Evolutionary conservation across 768 basidiomycete genomes (phyloP).

Genomic region (Kwoniella bestiolae): DNA sequence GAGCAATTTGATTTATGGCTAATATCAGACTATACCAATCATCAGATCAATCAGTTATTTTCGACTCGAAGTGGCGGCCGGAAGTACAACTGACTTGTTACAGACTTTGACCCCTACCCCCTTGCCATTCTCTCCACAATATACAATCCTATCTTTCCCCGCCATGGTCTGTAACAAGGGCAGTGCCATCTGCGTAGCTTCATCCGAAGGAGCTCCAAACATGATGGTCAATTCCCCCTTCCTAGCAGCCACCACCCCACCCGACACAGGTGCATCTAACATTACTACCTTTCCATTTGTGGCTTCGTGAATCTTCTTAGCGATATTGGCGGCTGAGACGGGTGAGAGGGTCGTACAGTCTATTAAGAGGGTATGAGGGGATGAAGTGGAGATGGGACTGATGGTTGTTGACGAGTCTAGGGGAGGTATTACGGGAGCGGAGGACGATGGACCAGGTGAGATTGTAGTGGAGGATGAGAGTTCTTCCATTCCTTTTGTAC

Average conservation of each 20-base stretch:
- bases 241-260: conserved; percentile 84
- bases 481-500: conserved; percentile 4
- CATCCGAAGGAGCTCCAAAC: conserved; percentile 69
- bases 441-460: background rate
- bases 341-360: conserved; percentile 93
- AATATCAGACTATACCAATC: conserved; percentile 36
- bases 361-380: conserved; percentile 68
- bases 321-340: conserved; percentile 69
- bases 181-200: conserved; percentile 34
- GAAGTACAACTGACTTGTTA: conserved; percentile 17
- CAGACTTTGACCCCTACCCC: conserved; percentile 52
- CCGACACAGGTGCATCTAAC: conserved; percentile 93
- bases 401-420: conserved; percentile 18
- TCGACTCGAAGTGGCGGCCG: background rate
- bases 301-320: conserved; percentile 61
- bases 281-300: conserved; percentile 68
- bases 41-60: background rate
- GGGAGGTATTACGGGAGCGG: background rate
- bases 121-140: conserved; percentile 45
- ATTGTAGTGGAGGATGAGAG: conserved; percentile 18
- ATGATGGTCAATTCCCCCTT: conserved; percentile 89
- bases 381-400: conserved; percentile 3
- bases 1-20: conserved; percentile 51
- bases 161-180: conserved; percentile 45
- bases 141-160: conserved; percentile 39